Evolutionary conservation across 768 basidiomycete genomes (phyloP), one percentile per base, ranked within the genome.

Genomic region (Asterophora lycoperdoides): DNA sequence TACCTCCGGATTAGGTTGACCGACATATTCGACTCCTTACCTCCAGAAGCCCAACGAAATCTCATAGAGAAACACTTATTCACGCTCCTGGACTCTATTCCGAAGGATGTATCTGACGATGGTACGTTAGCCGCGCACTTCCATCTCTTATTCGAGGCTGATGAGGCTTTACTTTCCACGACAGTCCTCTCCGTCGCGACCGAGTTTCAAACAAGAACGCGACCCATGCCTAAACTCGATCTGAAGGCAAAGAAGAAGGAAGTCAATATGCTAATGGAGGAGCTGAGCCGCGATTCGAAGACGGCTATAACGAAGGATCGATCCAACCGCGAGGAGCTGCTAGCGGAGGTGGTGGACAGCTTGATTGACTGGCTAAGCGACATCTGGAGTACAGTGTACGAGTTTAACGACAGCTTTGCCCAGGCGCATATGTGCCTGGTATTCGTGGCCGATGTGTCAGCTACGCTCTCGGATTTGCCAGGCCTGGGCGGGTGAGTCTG

Each of bases 341-440:
- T 84, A 11, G 54, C 66, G 18, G 83, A 86, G 60, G 72, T 77
- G 6, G 64, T 84, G 8, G 73, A 79, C 40, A 80, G 71, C 54
- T 60, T 86, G 18, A 64, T 75, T 0, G 57, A 58, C n/a, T 86
- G 83, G 83, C 57, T 86, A 41, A 78, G 71, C 58, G 75, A 81
- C 53, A 77, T 86, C 30, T 87, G 85, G 85, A 69, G 60, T 45
- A 69, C 74, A 28, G 77, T 77, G 8, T 85, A 77, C 54, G 83
- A 86, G 52, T 74, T 81, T 54, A 66, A 73, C 14, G 71, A 75
- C 28, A 62, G 79, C 54, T 86, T 76, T 52, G 48, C 53, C 1
- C 56, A 68, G 18, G 84, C 79, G 0, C 85, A 87, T 55, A 55
- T 61, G 1, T 83, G 81, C 54, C 72, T 87, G 2, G 54, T 83